Base-by-base conservation (phyloP, 345 rosid genomes). In the Eucalyptus cloeziana region DNA sequence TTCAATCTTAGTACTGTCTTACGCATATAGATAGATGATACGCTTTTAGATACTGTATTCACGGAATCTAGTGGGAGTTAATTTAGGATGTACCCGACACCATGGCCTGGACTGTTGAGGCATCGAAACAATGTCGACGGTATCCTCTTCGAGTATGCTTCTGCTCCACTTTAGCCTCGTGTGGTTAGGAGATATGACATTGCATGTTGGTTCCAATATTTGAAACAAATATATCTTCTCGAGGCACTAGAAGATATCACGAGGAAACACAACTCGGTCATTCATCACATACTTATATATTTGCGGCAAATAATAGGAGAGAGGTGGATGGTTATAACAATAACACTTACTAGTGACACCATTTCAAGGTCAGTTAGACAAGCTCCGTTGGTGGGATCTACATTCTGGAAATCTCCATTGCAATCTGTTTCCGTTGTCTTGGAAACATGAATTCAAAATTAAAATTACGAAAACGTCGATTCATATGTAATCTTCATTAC, bases 331-430 rank as follows among this genome's bases (percentile, higher is more conserved):
- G 14, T 30, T 19, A 71, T 1, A 22, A 71, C 45, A 2, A 71
- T 43, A 13, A 13, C 6, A 87, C 88, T 81, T 54, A 90, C 93
- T 40, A 40, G 21, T 1, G 83, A 27, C 81, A 90, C 60, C 33
- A 30, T 81, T 43, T 51, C 52, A 17, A 90, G 87, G 71, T 86
- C 88, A 5, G 13, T 15, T 80, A 86, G 81, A n/a, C 92, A 92
- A 9, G 71, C 69, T 31, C 56, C 31, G 3, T 89, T 85, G 58
- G 88, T 89, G 15, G 56, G 89, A 88, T 89, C 88, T 86, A 87
- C 64, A 37, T 90, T 56, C 17, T 52, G 17, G 6, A 87, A 90
- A 31, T 89, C 91, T 8, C 92, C 93, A n/a, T 85, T 58, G 90
- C 93, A 92, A 56, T 85, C 83, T 17, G 4, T 51, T 87, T 58